A percentile compares a stretch with the other conserved stretches of the same genome.
Conservation (phyloP, 345 rosid genomes). For the Citrus mangshanensis region DNA sequence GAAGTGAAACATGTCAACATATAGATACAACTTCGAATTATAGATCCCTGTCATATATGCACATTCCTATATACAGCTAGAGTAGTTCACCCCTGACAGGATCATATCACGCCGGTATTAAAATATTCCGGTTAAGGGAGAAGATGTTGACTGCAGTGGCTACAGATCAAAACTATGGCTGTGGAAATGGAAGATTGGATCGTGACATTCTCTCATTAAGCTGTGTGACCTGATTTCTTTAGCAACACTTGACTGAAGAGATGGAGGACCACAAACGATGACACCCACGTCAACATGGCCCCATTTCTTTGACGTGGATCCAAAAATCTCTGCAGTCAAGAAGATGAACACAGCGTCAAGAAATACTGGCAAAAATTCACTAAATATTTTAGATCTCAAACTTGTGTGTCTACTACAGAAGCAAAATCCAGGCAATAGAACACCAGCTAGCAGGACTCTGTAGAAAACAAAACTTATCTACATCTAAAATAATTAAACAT, state of each 20-base stretch:
- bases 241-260: constrained; percentile 74
- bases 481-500: too few species aligned
- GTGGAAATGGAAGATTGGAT: constrained; percentile 68
- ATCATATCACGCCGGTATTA: not conserved
- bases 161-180: constrained; percentile 85
- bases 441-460: not conserved
- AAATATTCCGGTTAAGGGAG: not conserved
- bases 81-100: not conserved
- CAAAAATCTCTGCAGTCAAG: constrained; percentile 61
- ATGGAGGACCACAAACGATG: constrained; percentile 75
- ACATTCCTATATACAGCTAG: not conserved
- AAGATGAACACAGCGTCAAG: not conserved
- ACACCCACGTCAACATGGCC: constrained; percentile 81
- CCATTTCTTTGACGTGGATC: constrained; percentile 44
- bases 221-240: constrained; percentile 66
- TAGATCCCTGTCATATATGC: not conserved
- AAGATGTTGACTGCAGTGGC: not conserved
- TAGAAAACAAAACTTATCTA: not conserved
- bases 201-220: constrained; percentile 32
- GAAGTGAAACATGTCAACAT: not conserved
- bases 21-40: not conserved
- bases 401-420: not conserved
- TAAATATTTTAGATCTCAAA: not conserved
- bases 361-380: not conserved
- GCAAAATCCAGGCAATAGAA: not conserved